These are phyloP conservation scores for Coemansia sp. DNA, from an alignment of 192 early-diverging fungal species.

Conservation along the genomic window DNA sequence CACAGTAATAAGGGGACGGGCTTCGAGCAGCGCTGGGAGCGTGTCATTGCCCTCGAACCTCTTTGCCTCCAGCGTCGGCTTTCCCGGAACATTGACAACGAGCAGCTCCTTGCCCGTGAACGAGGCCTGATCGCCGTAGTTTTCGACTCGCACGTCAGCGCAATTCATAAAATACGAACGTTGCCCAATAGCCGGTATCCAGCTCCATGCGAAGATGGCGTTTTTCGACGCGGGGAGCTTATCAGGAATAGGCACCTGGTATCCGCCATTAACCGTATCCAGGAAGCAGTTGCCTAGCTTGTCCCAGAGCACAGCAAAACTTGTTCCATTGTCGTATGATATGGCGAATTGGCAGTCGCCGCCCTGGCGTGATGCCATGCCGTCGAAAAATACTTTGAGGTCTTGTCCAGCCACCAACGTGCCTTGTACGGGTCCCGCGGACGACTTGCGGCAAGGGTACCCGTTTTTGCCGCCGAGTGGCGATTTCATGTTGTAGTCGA, in stretches of 20 bases:
- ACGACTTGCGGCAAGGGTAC: conserved; percentile 36
- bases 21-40: conserved; percentile 22
- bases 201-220: conserved; percentile 55
- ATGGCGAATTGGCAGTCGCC: conserved; percentile 53
- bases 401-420: conserved; percentile 52
- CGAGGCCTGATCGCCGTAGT: conserved; percentile 37
- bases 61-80: conserved; percentile 19
- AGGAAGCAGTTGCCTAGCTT: conserved; percentile 48
- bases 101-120: conserved; percentile 48
- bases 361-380: conserved; percentile 35
- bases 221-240: conserved; percentile 52
- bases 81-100: conserved; percentile 43
- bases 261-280: conserved; percentile 38
- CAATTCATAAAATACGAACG: conserved; percentile 48
- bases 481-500: conserved; percentile 53
- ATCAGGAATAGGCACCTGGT: conserved; percentile 55
- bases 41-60: conserved; percentile 16
- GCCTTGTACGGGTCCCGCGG: conserved; percentile 24
- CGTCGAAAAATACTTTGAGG: conserved; percentile 53
- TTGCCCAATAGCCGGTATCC: conserved; percentile 24
- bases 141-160: conserved; percentile 41
- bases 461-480: conserved; percentile 34
- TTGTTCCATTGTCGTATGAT: conserved; percentile 52
- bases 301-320: conserved; percentile 60
- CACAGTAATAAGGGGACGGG: conserved; percentile 25